A percentile compares a stretch with the other conserved stretches of the same genome.
Conservation (phyloP, 345 rosid species). For the Trapa bicornis region DNA sequence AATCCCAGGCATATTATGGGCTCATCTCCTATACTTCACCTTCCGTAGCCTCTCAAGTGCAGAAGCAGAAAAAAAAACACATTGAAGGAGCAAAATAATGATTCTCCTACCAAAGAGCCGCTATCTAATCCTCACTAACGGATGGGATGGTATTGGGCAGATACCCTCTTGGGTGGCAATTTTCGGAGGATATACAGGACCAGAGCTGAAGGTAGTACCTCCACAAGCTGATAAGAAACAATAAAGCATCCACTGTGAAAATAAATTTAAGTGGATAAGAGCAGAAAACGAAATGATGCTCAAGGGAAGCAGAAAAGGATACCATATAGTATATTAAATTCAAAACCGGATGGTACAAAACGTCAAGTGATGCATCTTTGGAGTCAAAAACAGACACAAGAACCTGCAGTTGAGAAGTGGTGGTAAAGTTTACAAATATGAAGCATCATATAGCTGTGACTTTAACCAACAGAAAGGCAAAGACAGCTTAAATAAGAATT, state of each 20-base stretch:
- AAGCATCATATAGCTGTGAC: background rate
- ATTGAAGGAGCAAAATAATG: conserved; percentile 3
- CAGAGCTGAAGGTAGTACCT: conserved; percentile 91
- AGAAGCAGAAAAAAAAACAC: conserved; percentile 10
- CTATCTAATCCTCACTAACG: conserved; percentile 22
- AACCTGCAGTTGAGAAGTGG: conserved; percentile 31
- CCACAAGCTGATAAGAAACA: conserved; percentile 44
- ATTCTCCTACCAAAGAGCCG: conserved; percentile 5
- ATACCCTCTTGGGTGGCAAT: conserved; percentile 88
- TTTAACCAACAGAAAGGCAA: too few species aligned
- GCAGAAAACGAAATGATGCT: conserved; percentile 4
- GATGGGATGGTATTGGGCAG: conserved; percentile 89
- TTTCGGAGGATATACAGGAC: conserved; percentile 84
- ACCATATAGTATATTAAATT: conserved; percentile 91
- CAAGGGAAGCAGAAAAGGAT: conserved; percentile 7
- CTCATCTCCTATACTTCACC: conserved; percentile 2
- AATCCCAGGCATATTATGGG: background rate
- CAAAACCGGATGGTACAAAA: conserved; percentile 80
- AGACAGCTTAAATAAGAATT: too few species aligned
- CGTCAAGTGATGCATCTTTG: conserved; percentile 60
- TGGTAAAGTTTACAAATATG: background rate
- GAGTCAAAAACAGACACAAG: conserved; percentile 69
- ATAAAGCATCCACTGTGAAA: background rate
- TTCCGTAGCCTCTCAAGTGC: conserved; percentile 7
- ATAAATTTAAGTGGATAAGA: background rate